A percentile compares a stretch with the other conserved stretches of the same genome.
phyloP scores from a whole-genome alignment of 495 filamentous ascomycete species.

The Lasiosphaeria miniovina region DNA sequence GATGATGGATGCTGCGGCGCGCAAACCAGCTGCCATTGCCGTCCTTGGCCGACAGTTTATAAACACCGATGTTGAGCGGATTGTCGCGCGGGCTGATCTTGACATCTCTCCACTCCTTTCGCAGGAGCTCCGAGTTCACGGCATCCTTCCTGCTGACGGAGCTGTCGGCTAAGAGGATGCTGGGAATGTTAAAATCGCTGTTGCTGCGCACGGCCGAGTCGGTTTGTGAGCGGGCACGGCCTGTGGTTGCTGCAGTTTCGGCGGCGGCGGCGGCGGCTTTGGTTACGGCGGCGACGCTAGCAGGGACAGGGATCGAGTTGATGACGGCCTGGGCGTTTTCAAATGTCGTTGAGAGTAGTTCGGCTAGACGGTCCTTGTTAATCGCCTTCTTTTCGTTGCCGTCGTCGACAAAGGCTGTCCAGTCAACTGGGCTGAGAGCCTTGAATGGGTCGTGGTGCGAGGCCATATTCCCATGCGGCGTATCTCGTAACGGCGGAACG shows the following conservation, averaged over 20 bases:
- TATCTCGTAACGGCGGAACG: no score
- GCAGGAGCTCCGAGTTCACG: conserved; percentile 41
- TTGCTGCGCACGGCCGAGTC: conserved; percentile 26
- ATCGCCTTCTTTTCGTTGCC: not conserved
- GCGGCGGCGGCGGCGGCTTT: not conserved
- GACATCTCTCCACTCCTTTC: conserved; percentile 83
- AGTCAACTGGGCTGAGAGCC: conserved; percentile 67
- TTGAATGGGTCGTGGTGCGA: conserved; percentile 66
- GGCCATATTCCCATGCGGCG: no score
- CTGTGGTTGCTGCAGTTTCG: not conserved
- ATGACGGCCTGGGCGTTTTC: conserved; percentile 63
- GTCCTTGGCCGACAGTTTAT: conserved; percentile 75
- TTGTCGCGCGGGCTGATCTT: conserved; percentile 68
- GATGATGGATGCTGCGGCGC: conserved; percentile 68
- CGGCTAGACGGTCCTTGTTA: conserved; percentile 52
- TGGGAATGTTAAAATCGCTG: not conserved
- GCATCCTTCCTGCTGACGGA: conserved; percentile 5
- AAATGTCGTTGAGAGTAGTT: conserved; percentile 58
- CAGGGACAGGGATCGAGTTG: conserved; percentile 64
- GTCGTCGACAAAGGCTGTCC: conserved; percentile 46
- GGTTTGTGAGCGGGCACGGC: conserved; percentile 29
- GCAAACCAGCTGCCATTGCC: conserved; percentile 89
- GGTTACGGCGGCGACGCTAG: not conserved
- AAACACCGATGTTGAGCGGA: conserved; percentile 70
- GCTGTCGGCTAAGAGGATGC: conserved; percentile 14